A percentile compares a stretch with the other conserved stretches of the same genome.
phyloP scores from a whole-genome alignment of 495 filamentous ascomycete species.

The Penicillium steckii region DNA sequence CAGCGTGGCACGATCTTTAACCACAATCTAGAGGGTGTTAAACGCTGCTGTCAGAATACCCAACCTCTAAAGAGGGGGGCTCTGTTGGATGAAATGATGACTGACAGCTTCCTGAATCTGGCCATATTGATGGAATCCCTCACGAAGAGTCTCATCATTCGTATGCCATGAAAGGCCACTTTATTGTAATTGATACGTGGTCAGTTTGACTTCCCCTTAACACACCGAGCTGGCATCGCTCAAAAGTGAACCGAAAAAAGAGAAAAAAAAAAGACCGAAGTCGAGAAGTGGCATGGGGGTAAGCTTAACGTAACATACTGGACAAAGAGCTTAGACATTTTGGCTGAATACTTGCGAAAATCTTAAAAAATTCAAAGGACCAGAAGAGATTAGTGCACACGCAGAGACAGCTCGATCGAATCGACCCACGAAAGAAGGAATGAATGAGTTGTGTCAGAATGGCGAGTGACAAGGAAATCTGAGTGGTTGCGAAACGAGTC shows the following conservation, averaged over 20 bases:
- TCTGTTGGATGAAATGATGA: conserved; percentile 14
- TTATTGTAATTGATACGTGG: background rate
- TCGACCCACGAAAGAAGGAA: conserved; percentile 1
- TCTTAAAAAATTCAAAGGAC: background rate
- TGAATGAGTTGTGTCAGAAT: conserved; percentile 8
- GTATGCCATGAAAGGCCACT: conserved; percentile 99
- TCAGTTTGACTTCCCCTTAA: background rate
- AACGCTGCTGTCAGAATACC: background rate
- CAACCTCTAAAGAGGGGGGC: background rate
- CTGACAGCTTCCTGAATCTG: conserved; percentile 89
- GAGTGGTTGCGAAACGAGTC: conserved; percentile 31
- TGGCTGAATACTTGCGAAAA: conserved; percentile 1
- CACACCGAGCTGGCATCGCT: background rate
- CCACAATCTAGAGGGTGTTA: conserved; percentile 69
- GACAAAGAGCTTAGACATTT: conserved; percentile 31
- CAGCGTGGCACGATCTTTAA: conserved; percentile 94
- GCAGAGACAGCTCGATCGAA: background rate
- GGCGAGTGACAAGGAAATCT: conserved; percentile 19
- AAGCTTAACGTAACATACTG: conserved; percentile 18
- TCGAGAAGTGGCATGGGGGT: background rate
- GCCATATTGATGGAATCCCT: conserved; percentile 89
- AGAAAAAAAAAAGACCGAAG: background rate
- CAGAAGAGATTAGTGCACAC: background rate
- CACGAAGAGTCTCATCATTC: conserved; percentile 74
- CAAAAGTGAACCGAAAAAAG: conserved; percentile 11